phyloP scores from a whole-genome alignment of 2,329 filamentous ascomycete genomes.

The Aschersonia sp. region DNA sequence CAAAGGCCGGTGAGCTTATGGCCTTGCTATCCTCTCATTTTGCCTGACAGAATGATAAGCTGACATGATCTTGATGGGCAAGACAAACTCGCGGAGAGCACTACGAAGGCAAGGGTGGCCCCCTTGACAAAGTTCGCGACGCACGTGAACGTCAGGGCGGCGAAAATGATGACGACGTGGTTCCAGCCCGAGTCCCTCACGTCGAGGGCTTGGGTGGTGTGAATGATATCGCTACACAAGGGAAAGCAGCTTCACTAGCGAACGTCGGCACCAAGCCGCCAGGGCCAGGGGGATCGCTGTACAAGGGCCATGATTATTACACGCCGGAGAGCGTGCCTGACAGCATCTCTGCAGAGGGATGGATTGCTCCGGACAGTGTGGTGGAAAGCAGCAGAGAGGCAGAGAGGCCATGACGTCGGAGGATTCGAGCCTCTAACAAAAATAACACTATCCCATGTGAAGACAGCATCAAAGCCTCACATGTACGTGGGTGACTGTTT shows the following conservation, averaged over 20 bases:
- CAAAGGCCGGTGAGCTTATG: constrained; percentile 23
- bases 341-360: constrained; percentile 25
- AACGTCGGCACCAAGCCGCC: constrained; percentile 22
- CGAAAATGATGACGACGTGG: constrained; percentile 22
- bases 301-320: constrained; percentile 26
- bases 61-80: not conserved
- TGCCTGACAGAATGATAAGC: not conserved
- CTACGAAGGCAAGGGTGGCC: constrained; percentile 28
- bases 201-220: constrained; percentile 9
- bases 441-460: not conserved
- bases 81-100: constrained; percentile 29
- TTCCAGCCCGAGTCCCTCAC: constrained; percentile 10
- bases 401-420: constrained; percentile 4
- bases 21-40: not conserved
- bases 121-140: constrained; percentile 20
- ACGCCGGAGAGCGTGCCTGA: constrained; percentile 25
- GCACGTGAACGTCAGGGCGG: constrained; percentile 10
- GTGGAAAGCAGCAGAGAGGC: constrained; percentile 18
- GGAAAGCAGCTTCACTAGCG: constrained; percentile 19
- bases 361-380: constrained; percentile 25
- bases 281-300: constrained; percentile 21
- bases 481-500: too few relatives aligned
- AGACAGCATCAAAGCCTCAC: not conserved
- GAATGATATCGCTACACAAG: constrained; percentile 18
- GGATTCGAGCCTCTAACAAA: not conserved